Conservation (phyloP, 352 stramenopile species). For the Phytophthora brassicae region DNA sequence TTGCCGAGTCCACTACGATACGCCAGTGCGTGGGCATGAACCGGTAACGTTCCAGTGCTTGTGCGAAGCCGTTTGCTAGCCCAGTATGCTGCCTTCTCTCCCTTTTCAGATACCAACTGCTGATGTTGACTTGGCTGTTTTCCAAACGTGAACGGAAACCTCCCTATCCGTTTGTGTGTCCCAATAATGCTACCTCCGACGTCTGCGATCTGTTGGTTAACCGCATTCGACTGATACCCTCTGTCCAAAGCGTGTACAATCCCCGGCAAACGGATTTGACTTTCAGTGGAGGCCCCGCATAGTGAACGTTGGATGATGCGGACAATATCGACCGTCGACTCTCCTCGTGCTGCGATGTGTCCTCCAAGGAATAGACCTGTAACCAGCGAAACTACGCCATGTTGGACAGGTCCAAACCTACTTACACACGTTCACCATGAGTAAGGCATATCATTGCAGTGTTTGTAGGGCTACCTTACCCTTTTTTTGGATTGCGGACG, state of each 20-base stretch:
- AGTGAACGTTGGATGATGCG: conserved; percentile 1
- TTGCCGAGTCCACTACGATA: too few species aligned
- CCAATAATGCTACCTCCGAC: conserved; percentile 7
- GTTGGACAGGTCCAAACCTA: conserved; percentile 2
- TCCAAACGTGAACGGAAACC: conserved; percentile 6
- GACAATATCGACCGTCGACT: neutral
- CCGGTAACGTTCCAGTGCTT: too few species aligned
- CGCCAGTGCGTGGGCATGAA: too few species aligned
- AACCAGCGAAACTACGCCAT: conserved; percentile 4
- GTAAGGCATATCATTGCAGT: neutral
- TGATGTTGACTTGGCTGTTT: neutral
- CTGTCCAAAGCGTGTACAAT: conserved; percentile 12
- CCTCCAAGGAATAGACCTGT: conserved; percentile 3
- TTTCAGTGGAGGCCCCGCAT: conserved; percentile 5
- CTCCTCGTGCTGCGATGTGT: neutral
- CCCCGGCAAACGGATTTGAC: conserved; percentile 2
- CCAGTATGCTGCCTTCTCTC: neutral
- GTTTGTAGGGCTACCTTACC: neutral
- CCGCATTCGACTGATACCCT: conserved; percentile 12
- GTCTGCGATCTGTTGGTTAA: conserved; percentile 5
- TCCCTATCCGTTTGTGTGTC: conserved; percentile 4
- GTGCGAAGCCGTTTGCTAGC: neutral
- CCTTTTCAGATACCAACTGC: neutral
- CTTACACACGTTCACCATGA: neutral
- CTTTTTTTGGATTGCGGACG: neutral